Percentiles rank a stretch among this genome's conserved stretches.
phyloP scores from a whole-genome alignment of 306 rosid genomes.

The Trifolium subterraneum region DNA sequence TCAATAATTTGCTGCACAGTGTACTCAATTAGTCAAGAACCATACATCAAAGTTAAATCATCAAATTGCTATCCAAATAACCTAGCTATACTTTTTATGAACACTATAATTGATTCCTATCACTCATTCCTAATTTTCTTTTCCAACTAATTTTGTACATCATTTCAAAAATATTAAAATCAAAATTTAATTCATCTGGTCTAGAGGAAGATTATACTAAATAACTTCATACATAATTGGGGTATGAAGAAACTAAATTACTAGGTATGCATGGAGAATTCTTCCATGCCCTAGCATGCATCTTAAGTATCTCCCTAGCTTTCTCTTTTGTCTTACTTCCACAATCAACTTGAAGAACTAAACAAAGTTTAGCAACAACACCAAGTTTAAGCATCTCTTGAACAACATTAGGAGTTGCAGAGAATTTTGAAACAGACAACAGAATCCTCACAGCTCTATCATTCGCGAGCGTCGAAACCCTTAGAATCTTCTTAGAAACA shows the following conservation, averaged over 20 bases:
- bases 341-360: constrained; percentile 78
- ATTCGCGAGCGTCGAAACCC: constrained; percentile 69
- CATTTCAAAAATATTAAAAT: background rate
- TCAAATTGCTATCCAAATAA: background rate
- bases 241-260: constrained; percentile 59
- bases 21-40: background rate
- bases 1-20: constrained; percentile 3
- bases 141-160: constrained; percentile 46
- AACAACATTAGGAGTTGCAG: constrained; percentile 62
- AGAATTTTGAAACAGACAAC: constrained; percentile 55
- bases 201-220: background rate
- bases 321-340: constrained; percentile 78
- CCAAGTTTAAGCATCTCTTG: constrained; percentile 81
- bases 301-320: constrained; percentile 72
- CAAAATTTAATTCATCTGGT: background rate
- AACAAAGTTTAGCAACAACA: constrained; percentile 78
- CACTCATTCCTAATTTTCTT: constrained; percentile 6
- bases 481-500: constrained; percentile 78
- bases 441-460: constrained; percentile 77
- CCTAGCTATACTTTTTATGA: constrained; percentile 2
- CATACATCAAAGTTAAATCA: background rate
- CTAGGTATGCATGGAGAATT: constrained; percentile 74
- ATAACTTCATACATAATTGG: constrained; percentile 34
- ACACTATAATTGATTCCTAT: constrained; percentile 20
- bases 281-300: constrained; percentile 75